Conservation (phyloP, 192 early-diverging fungal species). For the Coemansia sp. region DNA sequence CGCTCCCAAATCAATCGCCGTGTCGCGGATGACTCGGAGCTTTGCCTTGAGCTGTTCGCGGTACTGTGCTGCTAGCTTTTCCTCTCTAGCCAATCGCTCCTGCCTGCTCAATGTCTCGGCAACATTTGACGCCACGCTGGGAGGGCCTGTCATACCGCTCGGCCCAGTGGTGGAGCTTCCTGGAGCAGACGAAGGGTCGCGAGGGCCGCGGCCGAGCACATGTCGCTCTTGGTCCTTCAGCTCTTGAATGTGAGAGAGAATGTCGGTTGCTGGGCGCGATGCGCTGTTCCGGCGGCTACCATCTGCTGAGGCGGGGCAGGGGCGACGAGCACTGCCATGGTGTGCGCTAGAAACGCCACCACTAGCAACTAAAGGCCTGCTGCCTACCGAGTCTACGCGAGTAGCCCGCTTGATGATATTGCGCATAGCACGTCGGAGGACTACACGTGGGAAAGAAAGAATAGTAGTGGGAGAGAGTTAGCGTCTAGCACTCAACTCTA, state of each 20-base stretch:
- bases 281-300: slow-evolving; percentile 27
- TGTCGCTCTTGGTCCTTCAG: slow-evolving; percentile 50
- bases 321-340: slow-evolving; percentile 3
- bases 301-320: slow-evolving; percentile 2
- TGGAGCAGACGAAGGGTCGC: slow-evolving; percentile 7
- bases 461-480: not conserved
- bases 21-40: slow-evolving; percentile 24
- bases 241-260: slow-evolving; percentile 45
- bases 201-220: slow-evolving; percentile 28
- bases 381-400: not conserved
- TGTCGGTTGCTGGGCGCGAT: slow-evolving; percentile 31
- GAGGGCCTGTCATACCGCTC: not conserved
- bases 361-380: not conserved
- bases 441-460: slow-evolving; percentile 12
- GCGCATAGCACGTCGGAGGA: slow-evolving; percentile 32
- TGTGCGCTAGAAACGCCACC: not conserved
- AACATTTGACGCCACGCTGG: not conserved
- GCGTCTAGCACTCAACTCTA: not conserved
- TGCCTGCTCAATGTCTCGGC: slow-evolving; percentile 38
- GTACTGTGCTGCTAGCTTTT: slow-evolving; percentile 32
- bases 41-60: slow-evolving; percentile 32
- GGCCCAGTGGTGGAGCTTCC: not conserved
- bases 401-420: slow-evolving; percentile 24
- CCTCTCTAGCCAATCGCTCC: slow-evolving; percentile 42
- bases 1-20: slow-evolving; percentile 35